Conservation (phyloP, 2,329 filamentous ascomycete species). For the Lecanicillium sp. region DNA sequence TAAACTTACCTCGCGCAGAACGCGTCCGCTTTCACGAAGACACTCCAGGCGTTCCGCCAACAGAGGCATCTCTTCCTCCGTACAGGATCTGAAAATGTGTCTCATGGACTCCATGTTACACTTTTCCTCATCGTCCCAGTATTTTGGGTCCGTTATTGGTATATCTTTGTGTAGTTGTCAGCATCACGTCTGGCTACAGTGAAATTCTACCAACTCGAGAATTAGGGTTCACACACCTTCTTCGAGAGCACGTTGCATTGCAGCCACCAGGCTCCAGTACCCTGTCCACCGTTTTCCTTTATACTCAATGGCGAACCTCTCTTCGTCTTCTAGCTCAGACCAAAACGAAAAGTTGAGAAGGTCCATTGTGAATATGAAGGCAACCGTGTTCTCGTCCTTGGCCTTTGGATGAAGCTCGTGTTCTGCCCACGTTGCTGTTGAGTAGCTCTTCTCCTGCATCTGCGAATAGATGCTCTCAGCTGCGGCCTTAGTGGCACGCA, state of each 20-base stretch:
- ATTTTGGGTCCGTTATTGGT: slow-evolving; percentile 80
- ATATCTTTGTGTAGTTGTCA: slow-evolving; percentile 48
- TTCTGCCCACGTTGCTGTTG: slow-evolving; percentile 75
- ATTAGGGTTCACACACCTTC: slow-evolving; percentile 52
- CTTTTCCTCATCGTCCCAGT: slow-evolving; percentile 71
- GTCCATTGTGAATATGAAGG: slow-evolving; percentile 97
- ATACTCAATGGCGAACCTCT: slow-evolving; percentile 80
- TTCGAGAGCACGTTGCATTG: slow-evolving; percentile 78
- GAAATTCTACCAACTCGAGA: neutral
- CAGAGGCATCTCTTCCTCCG: slow-evolving; percentile 79
- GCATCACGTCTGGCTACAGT: slow-evolving; percentile 3
- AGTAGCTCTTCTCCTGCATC: slow-evolving; percentile 81
- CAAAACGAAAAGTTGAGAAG: slow-evolving; percentile 96
- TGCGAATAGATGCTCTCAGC: slow-evolving; percentile 69
- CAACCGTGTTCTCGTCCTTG: slow-evolving; percentile 71
- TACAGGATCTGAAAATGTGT: slow-evolving; percentile 79
- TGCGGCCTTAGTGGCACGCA: slow-evolving; percentile 72
- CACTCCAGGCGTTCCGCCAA: slow-evolving; percentile 70
- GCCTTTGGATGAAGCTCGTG: slow-evolving; percentile 84
- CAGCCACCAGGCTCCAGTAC: slow-evolving; percentile 89
- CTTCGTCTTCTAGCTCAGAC: slow-evolving; percentile 62
- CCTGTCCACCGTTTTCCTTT: slow-evolving; percentile 78
- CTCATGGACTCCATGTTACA: slow-evolving; percentile 67
- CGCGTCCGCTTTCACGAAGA: slow-evolving; percentile 71
- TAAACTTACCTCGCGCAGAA: slow-evolving; percentile 63